These are phyloP conservation scores for Trichoderma guizhouense DNA, from an alignment of 2,329 filamentous ascomycete species.

Conservation along the genomic window DNA sequence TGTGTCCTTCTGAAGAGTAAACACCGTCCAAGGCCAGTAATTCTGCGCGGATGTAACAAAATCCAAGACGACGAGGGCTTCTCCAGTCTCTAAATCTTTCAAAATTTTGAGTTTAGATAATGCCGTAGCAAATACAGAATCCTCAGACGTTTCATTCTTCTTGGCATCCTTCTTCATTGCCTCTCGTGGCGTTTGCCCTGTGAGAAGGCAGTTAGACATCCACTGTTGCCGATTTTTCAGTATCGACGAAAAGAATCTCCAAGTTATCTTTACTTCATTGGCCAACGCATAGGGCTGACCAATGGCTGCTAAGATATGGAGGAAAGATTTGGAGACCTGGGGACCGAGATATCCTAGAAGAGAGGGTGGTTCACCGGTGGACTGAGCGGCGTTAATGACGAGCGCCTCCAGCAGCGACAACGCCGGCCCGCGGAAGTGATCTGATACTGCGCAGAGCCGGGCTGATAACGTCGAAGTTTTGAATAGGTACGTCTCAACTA, in stretches of 20 bases:
- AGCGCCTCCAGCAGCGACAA: slow-evolving; percentile 70
- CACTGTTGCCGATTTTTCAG: slow-evolving; percentile 90
- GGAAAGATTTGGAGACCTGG: slow-evolving; percentile 77
- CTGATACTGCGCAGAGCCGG: slow-evolving; percentile 68
- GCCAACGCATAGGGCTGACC: slow-evolving; percentile 70
- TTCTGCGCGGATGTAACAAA: slow-evolving; percentile 89
- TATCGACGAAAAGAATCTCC: slow-evolving; percentile 82
- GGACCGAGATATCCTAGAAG: slow-evolving; percentile 86
- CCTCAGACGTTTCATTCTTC: slow-evolving; percentile 45
- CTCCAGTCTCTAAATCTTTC: slow-evolving; percentile 57
- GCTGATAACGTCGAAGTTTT: slow-evolving; percentile 74
- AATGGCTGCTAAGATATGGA: slow-evolving; percentile 72
- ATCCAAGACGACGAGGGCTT: slow-evolving; percentile 73
- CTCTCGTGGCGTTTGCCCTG: slow-evolving; percentile 78
- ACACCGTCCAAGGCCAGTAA: slow-evolving; percentile 92
- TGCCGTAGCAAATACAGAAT: slow-evolving; percentile 71
- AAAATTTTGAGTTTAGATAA: slow-evolving; percentile 68
- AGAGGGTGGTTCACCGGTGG: slow-evolving; percentile 77
- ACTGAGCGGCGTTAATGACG: slow-evolving; percentile 65
- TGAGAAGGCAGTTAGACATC: slow-evolving; percentile 91
- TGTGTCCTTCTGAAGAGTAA: slow-evolving; percentile 70
- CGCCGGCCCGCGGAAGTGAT: slow-evolving; percentile 62
- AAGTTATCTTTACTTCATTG: slow-evolving; percentile 65
- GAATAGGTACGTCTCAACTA: slow-evolving; percentile 75
- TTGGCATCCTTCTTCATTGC: slow-evolving; percentile 58